A percentile compares a stretch with the other conserved stretches of the same genome.
These are phyloP conservation scores for Nemania serpens DNA, from an alignment of 2,329 filamentous ascomycete species.

Conservation along the genomic window DNA sequence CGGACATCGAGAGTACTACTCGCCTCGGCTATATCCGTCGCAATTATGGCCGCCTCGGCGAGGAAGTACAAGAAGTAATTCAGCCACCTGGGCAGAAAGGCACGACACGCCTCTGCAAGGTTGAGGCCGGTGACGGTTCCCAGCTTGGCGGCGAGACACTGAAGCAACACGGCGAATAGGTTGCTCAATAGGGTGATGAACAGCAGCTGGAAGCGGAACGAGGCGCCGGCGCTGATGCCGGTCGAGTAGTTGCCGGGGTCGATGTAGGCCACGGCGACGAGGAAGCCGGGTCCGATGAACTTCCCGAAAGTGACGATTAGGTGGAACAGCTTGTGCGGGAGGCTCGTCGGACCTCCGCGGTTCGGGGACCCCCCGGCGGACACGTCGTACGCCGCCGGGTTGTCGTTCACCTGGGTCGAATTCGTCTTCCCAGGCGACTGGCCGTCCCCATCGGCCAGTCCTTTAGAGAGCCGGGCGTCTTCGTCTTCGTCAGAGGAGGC, in stretches of 20 bases:
- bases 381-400: slow-evolving; percentile 16
- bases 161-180: slow-evolving; percentile 71
- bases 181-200: slow-evolving; percentile 73
- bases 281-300: slow-evolving; percentile 71
- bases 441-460: slow-evolving; percentile 33
- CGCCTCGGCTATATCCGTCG: slow-evolving; percentile 72
- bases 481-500: slow-evolving; percentile 30
- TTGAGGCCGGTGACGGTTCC: slow-evolving; percentile 72
- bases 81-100: slow-evolving; percentile 68
- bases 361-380: slow-evolving; percentile 5
- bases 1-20: slow-evolving; percentile 15
- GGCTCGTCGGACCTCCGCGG: slow-evolving; percentile 22
- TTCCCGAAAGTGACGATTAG: slow-evolving; percentile 53
- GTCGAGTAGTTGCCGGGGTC: slow-evolving; percentile 72
- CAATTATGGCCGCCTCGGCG: slow-evolving; percentile 70
- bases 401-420: slow-evolving; percentile 22
- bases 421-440: slow-evolving; percentile 30
- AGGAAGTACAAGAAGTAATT: slow-evolving; percentile 65
- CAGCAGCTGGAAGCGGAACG: slow-evolving; percentile 67
- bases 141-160: slow-evolving; percentile 70
- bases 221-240: slow-evolving; percentile 69
- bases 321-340: slow-evolving; percentile 31
- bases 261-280: slow-evolving; percentile 65
- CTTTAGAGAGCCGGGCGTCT: slow-evolving; percentile 4
- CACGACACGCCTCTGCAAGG: slow-evolving; percentile 68